Base-by-base conservation (phyloP, 2,329 filamentous ascomycete genomes). In the Chrysoporthe puriensis region DNA sequence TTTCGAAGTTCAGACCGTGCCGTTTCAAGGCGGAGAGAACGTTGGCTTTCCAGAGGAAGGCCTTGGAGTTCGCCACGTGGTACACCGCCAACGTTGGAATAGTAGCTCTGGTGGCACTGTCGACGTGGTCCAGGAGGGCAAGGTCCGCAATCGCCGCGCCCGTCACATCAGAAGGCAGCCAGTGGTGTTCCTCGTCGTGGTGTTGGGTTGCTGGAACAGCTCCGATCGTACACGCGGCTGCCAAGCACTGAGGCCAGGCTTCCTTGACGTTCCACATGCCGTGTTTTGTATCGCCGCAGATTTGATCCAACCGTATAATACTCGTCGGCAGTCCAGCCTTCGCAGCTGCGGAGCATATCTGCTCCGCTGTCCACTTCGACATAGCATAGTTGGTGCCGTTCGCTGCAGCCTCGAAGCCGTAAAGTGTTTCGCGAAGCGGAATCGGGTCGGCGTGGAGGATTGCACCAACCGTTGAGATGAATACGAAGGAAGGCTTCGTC, bases 121-220 rank as follows among this genome's bases (percentile, higher is more conserved):
- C 36, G 56, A 42, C 36, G 4, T 58, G 56, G 34, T 58, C 56
- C 16, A 58, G 48, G 8, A 58, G 56, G 34, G 56, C 14, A 34
- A 66, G 50, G 8, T 62, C 64, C n/a, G 62, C 18, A n/a, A 66
- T 42, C 2, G 64, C 58, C 32, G 58, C 32, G 4, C 40, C 64
- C 11, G 64, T 54, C 44, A 57, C 54, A 16, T 66, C 64, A n/a
- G 62, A 59, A 16, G 64, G 64, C 7, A 66, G 58, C 64, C 64
- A 66, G 44, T 21, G 3, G 7, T 16, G 32, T 4, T 21, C 6
- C 11, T n/a, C 18, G 40, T 66, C 64, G 18, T 21, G 18, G 14
- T 14, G 43, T 1, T 40, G 26, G 6, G 43, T 26, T 8, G 62
- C 56, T 11, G 56, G 56, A 21, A 58, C 4, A 14, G 36, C 32